These are phyloP conservation scores for Leccinum ochraceum DNA, from an alignment of 768 basidiomycete genomes.

Conservation along the genomic window DNA sequence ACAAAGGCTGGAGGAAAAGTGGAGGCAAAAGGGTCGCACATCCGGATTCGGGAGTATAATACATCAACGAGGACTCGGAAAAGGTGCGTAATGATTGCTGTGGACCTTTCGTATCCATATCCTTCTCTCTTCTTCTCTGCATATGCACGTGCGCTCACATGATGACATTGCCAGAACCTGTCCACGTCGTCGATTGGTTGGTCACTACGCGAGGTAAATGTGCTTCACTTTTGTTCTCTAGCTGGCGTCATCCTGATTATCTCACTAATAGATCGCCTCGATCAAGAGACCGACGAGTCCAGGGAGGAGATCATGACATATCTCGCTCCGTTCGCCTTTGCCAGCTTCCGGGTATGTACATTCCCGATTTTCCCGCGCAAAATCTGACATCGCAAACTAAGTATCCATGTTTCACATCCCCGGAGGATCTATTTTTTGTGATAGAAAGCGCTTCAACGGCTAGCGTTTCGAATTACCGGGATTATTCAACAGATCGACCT, in stretches of 20 bases:
- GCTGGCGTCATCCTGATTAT: neutral
- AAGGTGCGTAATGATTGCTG: too few species aligned
- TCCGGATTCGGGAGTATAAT: too few species aligned
- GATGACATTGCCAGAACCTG: too few species aligned
- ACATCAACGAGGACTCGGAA: too few species aligned
- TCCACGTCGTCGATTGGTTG: constrained; percentile 36
- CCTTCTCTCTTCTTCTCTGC: too few species aligned
- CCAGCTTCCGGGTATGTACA: constrained; percentile 48
- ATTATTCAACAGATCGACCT: constrained; percentile 34
- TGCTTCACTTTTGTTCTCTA: neutral
- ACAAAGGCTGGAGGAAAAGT: too few species aligned
- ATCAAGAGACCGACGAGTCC: constrained; percentile 35
- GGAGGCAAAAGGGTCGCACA: too few species aligned
- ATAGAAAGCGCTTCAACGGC: constrained; percentile 14
- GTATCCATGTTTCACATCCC: constrained; percentile 42
- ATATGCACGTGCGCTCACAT: too few species aligned
- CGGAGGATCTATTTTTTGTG: constrained; percentile 36
- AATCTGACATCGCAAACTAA: constrained; percentile 16
- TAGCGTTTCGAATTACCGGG: constrained; percentile 24
- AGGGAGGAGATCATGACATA: constrained; percentile 37
- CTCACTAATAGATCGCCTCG: constrained; percentile 18
- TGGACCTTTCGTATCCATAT: too few species aligned
- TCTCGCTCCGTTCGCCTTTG: constrained; percentile 48
- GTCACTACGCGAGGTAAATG: constrained; percentile 35
- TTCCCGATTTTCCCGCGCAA: neutral